Conservation (phyloP, 345 rosid genomes). For the Cardiospermum halicacabum region DNA sequence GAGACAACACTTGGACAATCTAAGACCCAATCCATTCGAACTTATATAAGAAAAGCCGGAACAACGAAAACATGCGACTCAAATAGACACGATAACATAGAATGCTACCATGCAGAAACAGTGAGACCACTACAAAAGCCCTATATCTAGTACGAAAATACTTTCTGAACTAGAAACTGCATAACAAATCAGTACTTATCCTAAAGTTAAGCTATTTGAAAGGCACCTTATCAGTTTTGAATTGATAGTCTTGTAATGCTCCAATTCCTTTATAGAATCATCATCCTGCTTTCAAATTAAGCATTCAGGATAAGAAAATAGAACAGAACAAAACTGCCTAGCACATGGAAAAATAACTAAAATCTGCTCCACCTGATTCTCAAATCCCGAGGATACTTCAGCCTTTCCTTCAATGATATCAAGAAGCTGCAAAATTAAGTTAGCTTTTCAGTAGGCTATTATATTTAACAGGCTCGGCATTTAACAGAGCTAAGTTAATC, state of each 20-base stretch:
- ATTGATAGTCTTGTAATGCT: constrained; percentile 62
- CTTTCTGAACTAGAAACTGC: background rate
- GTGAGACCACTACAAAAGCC: no score
- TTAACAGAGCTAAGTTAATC: background rate
- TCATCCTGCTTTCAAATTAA: constrained; percentile 40
- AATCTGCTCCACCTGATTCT: constrained; percentile 34
- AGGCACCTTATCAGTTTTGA: constrained; percentile 59
- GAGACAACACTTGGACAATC: background rate
- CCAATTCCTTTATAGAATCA: constrained; percentile 48
- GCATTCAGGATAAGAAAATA: constrained; percentile 18
- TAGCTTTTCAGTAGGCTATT: constrained; percentile 7
- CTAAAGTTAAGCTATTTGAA: constrained; percentile 2
- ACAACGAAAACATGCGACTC: background rate
- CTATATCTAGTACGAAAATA: background rate
- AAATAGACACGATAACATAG: background rate
- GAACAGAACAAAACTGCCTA: background rate
- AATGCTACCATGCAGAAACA: background rate
- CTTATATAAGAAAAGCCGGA: background rate
- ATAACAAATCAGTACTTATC: background rate
- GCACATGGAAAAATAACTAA: constrained; percentile 13
- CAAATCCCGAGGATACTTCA: constrained; percentile 21
- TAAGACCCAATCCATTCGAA: background rate
- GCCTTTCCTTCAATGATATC: constrained; percentile 43
- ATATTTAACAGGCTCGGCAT: background rate
- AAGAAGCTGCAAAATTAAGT: constrained; percentile 41